Conservation (phyloP, 164 flowering plant species). For the Vitis amurensis region DNA sequence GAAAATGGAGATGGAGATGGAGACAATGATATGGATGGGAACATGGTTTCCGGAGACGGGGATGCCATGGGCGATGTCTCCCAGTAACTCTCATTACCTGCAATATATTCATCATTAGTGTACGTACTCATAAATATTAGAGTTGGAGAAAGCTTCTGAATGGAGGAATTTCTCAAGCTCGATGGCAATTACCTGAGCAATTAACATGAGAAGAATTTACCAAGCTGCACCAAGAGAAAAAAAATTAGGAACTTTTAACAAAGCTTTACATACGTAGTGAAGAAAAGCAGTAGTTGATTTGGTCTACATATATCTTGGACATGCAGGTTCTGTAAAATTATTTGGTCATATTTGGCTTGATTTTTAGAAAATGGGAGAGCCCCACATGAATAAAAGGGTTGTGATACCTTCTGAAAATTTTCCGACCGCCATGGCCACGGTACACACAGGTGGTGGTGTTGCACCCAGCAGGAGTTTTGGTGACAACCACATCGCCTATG, state of each 20-base stretch:
- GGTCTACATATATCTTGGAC: no score
- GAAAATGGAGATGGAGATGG: background rate
- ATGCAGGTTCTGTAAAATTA: no score
- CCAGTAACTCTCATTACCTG: background rate
- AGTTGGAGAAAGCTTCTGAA: no score
- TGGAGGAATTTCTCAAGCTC: no score
- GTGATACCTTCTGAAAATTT: slow-evolving; percentile 11
- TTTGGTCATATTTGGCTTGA: no score
- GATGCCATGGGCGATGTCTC: background rate
- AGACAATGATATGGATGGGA: background rate
- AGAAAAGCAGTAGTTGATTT: no score
- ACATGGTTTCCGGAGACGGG: background rate
- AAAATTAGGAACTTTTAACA: background rate
- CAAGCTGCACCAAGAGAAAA: slow-evolving; percentile 3
- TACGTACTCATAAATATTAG: no score
- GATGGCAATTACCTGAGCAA: slow-evolving; percentile 5
- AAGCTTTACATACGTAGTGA: no score
- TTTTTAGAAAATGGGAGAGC: no score
- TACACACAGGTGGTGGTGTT: slow-evolving; percentile 24
- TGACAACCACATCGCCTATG: slow-evolving; percentile 19
- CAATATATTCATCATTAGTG: no score
- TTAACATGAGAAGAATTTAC: background rate
- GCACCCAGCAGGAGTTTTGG: slow-evolving; percentile 17
- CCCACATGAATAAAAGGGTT: no score
- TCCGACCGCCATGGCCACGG: slow-evolving; percentile 25